Evolutionary conservation across 177 flowering plant species (phyloP).

Genomic region (Telopea speciosissima): DNA sequence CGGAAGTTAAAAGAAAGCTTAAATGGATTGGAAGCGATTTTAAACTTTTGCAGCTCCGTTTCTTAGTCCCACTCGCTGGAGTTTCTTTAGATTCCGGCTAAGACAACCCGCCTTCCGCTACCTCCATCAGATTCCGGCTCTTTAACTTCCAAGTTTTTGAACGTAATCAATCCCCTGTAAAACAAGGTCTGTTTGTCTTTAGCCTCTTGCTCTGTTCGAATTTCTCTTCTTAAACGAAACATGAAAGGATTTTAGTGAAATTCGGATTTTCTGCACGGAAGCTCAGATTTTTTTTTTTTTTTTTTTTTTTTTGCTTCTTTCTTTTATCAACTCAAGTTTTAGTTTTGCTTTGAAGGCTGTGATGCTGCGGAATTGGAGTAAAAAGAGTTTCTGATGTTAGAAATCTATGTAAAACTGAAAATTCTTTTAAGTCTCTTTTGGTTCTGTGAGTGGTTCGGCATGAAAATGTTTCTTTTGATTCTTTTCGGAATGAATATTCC

Average conservation of each 20-base stretch:
- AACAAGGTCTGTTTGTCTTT: neutral
- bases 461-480: neutral
- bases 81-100: conserved; percentile 1
- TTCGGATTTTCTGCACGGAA: neutral
- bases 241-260: neutral
- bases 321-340: too few species aligned
- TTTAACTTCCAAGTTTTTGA: neutral
- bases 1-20: neutral
- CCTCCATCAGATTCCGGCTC: neutral
- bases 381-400: conserved; percentile 8
- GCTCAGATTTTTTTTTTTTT: too few species aligned
- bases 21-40: conserved; percentile 8
- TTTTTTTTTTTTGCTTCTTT: too few species aligned
- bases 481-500: neutral
- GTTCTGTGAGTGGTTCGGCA: neutral
- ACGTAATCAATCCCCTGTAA: too few species aligned
- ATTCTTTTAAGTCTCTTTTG: conserved; percentile 12
- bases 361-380: conserved; percentile 6
- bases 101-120: neutral
- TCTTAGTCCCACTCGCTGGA: neutral
- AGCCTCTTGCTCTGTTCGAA: neutral
- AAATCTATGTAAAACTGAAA: conserved; percentile 33
- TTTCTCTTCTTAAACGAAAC: neutral
- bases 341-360: neutral
- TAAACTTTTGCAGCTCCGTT: neutral